Evolutionary conservation across 495 filamentous ascomycete species (phyloP).

Genomic region (Amniculicola lignicola): DNA sequence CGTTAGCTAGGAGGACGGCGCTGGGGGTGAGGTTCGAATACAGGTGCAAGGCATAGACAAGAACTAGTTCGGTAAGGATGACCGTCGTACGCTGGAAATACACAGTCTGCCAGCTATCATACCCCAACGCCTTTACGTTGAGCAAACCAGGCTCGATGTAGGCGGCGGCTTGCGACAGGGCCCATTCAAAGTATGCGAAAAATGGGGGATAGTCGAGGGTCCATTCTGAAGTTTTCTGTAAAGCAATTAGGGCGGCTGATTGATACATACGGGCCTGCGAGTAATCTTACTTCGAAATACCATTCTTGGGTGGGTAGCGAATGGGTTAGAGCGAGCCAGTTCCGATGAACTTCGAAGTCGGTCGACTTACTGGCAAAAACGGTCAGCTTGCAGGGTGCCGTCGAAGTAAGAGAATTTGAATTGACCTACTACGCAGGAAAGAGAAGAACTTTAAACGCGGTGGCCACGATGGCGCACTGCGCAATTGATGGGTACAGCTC

Average conservation of each 20-base stretch:
- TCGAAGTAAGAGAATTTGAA: background rate
- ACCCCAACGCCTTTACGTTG: constrained; percentile 71
- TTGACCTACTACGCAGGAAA: constrained; percentile 89
- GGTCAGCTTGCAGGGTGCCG: constrained; percentile 17
- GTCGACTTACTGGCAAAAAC: constrained; percentile 77
- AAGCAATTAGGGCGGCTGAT: background rate
- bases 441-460: constrained; percentile 88
- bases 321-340: constrained; percentile 94
- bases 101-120: constrained; percentile 86
- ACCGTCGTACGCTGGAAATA: constrained; percentile 90
- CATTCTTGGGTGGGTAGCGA: constrained; percentile 83
- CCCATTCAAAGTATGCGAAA: constrained; percentile 96
- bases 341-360: constrained; percentile 96
- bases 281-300: constrained; percentile 74
- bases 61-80: constrained; percentile 77
- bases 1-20: constrained; percentile 7
- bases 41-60: constrained; percentile 81
- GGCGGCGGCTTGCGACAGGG: constrained; percentile 75
- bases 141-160: constrained; percentile 80
- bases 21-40: constrained; percentile 40
- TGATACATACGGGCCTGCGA: background rate
- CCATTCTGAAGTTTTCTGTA: constrained; percentile 90
- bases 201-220: constrained; percentile 98
- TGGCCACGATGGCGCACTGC: constrained; percentile 82
- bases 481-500: constrained; percentile 78